Base-by-base conservation (phyloP, 169 alveolate genomes). In the Besnoitia besnoiti region DNA sequence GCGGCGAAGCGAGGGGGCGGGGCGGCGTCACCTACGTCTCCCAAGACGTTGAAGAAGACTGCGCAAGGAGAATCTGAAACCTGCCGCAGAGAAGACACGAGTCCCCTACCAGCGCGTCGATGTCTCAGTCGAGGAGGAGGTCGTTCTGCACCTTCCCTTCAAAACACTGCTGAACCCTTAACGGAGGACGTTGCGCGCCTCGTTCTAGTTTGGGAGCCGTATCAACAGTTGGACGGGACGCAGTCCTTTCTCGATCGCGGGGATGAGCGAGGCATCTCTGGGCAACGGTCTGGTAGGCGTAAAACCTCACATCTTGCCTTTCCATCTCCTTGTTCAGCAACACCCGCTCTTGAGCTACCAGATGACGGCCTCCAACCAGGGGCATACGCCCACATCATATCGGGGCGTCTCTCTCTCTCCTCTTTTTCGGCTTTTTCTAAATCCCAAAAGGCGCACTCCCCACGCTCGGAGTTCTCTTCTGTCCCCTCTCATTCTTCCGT, bases 121-220 rank as follows among this genome's bases (percentile, higher is more conserved):
- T 55, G 33, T 10, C 67, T 3, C 3, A 16, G 67, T 55, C 67
- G 67, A 55, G 67, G 3, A 55, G 67, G 3, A 3, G 67, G 67
- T 19, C 67, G 24, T 5, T 0, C 1, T 55, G 67, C 24, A n/a
- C 67, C 24, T 5, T 55, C 67, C 67, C 24, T 5, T 55, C 67
- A 55, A n/a, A 55, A 16, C 24, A 19, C 67, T n/a, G 67, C 33
- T 5, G 67, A 55, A 55, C 12, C 4, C 46, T 30, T 73, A 42
- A 73, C 82, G 40, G 87, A 77, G 30, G 87, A 77, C 30, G 87
- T 40, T 14, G 87, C 87, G 10, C 49, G 87, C 40, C 49, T 77
- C 40, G 59, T 24, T 7, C 87, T 77, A 8, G 30, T 77, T 37
- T 77, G 87, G 87, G 59, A 77, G 50, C 87, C 87, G 40, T 77